Base-by-base conservation (phyloP, 306 rosid genomes). In the Hippophae gyantsensis region DNA sequence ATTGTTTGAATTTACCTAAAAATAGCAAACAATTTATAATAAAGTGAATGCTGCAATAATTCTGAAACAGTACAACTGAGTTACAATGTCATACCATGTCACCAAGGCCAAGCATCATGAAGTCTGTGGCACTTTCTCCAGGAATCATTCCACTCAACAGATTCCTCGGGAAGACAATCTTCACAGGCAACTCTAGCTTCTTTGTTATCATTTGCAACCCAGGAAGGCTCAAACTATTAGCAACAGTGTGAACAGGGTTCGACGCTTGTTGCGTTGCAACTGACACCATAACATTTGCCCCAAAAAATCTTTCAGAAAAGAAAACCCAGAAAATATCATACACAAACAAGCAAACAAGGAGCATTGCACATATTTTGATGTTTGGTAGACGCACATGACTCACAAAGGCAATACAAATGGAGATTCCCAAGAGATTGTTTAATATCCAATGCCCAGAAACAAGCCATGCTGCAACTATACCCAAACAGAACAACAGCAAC, bases 41-140 rank as follows among this genome's bases (percentile, higher is more conserved):
- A 32, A 32, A 32, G 38, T 32, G 38, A 32, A 32, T 2, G 38
- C 38, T 32, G 38, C 38, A 32, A 32, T 32, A 32, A 32, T 32
- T 32, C 38, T 32, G 38, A 32, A 32, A 32, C 23, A 32, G 3
- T 32, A 0, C 5, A 32, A 32, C 38, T 32, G 38, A 0, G 52
- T 6, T 12, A 49, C 8, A 62, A 68, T 58, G 70, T 0, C 73
- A 65, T 84, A 93, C 95, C 99, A 93, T 93, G 73, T 88, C 99
- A 41, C 99, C 96, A 18, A 93, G 90, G 64, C 99, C 99, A 64
- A 93, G 97, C 97, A 93, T 93, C 97, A 93, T 93, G 84, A 86
- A 93, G 54, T 93, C 97, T 7, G 78, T 14, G 42, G 94, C 89
- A 75, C 7, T 82, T 74, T 66, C 81, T 67, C 90, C 89, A 13